Evolutionary conservation across 2,329 filamentous ascomycete genomes (phyloP), one percentile per base, ranked within the genome.

Genomic region (Arthroderma sp.): DNA sequence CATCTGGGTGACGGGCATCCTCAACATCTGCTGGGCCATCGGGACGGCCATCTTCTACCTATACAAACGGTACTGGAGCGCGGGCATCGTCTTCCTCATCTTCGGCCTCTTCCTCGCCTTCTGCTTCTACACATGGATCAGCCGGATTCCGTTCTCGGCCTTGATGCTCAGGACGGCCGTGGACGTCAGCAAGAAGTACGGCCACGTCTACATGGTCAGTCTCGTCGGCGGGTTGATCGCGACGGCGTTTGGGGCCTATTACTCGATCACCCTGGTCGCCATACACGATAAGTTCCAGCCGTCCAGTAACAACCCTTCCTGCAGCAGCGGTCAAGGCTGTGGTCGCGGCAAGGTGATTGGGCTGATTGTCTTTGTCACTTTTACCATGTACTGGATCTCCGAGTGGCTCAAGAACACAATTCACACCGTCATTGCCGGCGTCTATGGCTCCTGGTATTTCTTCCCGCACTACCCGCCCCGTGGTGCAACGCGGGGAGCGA

Each of bases 361-460:
- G 0, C 74, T 96, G 31, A 76, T 95, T 4, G 87, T 86, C 17
- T 96, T 94, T 69, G 81, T 90, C 63, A 95, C 90, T 0, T 96
- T 97, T 66, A 85, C 90, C 56, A 88, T 85, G 73, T 96, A 94
- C 74, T 97, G 91, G 91, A 84, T 95, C 62, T 86, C 87, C 1
- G 91, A 97, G 70, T 91, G 87, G 80, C 75, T 96, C 64, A 96
- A 96, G 76, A 95, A 95, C 72, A 90, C 88, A 0, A 88, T 95
- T 51, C 90, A 97, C 68, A 86, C 86, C 1, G 90, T 84, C 23
- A 86, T 95, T 59, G 87, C 89, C 0, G 91, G 91, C 0, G 84
- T 95, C 0, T 96, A 95, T 65, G 91, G 89, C 0, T 86, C 86
- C 0, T 97, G 91, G 91, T 97, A 95, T 74, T 96, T 95, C 69